phyloP scores from a whole-genome alignment of 2,329 filamentous ascomycete genomes.

The Claviceps lovelessii region DNA sequence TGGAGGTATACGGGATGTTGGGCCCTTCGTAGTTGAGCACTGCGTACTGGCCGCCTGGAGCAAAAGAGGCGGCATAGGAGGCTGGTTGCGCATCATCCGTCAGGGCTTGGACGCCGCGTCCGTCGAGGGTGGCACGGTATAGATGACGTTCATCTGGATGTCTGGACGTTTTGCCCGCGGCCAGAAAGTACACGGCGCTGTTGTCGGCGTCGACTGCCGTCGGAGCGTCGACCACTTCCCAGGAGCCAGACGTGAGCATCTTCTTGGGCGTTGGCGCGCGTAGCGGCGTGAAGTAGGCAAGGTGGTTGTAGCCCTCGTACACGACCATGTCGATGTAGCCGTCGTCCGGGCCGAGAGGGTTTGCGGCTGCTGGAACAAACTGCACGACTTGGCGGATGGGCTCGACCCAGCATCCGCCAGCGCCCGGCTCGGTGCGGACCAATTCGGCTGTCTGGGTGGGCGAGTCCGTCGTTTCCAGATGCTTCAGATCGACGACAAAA shows the following conservation, averaged over 20 bases:
- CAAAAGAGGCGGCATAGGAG: constrained; percentile 52
- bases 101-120: constrained; percentile 38
- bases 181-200: constrained; percentile 48
- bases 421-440: constrained; percentile 43
- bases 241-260: constrained; percentile 48
- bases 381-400: constrained; percentile 42
- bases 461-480: constrained; percentile 45
- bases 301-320: constrained; percentile 52
- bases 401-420: constrained; percentile 45
- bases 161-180: constrained; percentile 33
- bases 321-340: constrained; percentile 57
- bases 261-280: constrained; percentile 35
- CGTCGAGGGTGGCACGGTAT: constrained; percentile 49
- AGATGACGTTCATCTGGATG: constrained; percentile 55
- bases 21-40: constrained; percentile 51
- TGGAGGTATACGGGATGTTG: constrained; percentile 54
- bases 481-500: constrained; percentile 47
- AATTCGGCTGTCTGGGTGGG: constrained; percentile 29
- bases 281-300: constrained; percentile 47
- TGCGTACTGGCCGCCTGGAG: constrained; percentile 46
- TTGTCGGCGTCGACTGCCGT: constrained; percentile 43
- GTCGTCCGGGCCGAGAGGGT: constrained; percentile 18
- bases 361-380: constrained; percentile 28
- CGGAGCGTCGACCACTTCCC: constrained; percentile 44
- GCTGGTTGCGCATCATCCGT: constrained; percentile 46